phyloP scores from a whole-genome alignment of 1,284 basidiomycete genomes.

The Mycena sp. region DNA sequence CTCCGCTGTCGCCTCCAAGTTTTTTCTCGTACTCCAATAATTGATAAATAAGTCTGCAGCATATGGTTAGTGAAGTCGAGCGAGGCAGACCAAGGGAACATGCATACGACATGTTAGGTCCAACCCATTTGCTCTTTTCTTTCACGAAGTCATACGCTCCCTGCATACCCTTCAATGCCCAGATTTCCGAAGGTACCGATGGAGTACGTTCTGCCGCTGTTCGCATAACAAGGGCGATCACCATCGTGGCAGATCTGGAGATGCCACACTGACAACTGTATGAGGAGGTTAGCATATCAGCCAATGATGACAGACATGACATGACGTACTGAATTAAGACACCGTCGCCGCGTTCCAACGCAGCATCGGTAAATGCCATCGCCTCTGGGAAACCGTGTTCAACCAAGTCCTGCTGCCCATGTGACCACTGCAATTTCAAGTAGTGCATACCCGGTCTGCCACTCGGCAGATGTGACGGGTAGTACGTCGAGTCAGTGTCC shows the following conservation, averaged over 20 bases:
- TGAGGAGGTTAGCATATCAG: constrained; percentile 6
- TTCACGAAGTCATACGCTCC: constrained; percentile 93
- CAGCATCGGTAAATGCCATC: constrained; percentile 84
- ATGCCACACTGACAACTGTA: constrained; percentile 95
- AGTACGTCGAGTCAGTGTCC: constrained; percentile 59
- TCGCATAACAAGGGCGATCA: constrained; percentile 95
- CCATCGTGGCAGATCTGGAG: constrained; percentile 91
- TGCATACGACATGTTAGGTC: constrained; percentile 96
- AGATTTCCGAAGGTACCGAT: constrained; percentile 75
- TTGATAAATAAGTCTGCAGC: constrained; percentile 90
- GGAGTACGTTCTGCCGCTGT: constrained; percentile 81
- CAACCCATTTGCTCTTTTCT: constrained; percentile 86
- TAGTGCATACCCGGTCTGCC: constrained; percentile 87
- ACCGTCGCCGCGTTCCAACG: constrained; percentile 77
- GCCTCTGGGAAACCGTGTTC: constrained; percentile 79
- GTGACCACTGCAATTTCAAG: constrained; percentile 94
- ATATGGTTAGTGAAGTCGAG: constrained; percentile 16
- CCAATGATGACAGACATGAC: constrained; percentile 27
- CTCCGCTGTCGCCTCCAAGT: constrained; percentile 60
- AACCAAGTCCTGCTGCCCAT: constrained; percentile 91
- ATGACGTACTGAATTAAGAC: constrained; percentile 87
- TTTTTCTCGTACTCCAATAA: constrained; percentile 93
- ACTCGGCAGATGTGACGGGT: constrained; percentile 68
- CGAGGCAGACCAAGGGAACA: constrained; percentile 28
- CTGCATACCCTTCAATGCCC: constrained; percentile 90